Evolutionary conservation across 805 yeast species (phyloP).

Genomic region (Hemisphaericaspora nanyangensis): DNA sequence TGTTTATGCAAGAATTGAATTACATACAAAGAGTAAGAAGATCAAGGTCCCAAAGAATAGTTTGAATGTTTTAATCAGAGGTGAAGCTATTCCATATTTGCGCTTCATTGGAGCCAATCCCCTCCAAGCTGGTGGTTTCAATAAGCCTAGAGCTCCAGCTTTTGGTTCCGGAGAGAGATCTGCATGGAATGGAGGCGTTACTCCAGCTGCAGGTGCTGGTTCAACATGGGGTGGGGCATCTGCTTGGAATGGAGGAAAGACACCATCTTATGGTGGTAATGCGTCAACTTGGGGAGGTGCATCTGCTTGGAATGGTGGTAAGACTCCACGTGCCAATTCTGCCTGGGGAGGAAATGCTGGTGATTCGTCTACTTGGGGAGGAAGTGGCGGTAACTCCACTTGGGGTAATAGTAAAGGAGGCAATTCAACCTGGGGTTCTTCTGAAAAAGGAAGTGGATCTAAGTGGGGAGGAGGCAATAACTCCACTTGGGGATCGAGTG

Average conservation of each 20-base stretch:
- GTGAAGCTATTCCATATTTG: constrained; percentile 71
- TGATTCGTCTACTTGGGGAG: constrained; percentile 23
- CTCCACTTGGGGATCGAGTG: constrained; percentile 19
- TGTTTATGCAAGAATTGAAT: constrained; percentile 83
- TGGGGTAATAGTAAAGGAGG: constrained; percentile 42
- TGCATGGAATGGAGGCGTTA: constrained; percentile 42
- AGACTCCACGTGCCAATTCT: constrained; percentile 38
- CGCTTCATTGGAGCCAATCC: constrained; percentile 60
- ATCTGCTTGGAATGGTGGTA: constrained; percentile 48
- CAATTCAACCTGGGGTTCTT: constrained; percentile 26
- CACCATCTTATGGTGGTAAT: constrained; percentile 24
- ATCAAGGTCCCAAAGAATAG: constrained; percentile 79
- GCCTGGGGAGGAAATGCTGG: constrained; percentile 47
- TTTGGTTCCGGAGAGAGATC: constrained; percentile 46
- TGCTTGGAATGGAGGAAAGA: constrained; percentile 43
- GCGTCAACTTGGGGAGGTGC: constrained; percentile 31
- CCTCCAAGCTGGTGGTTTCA: constrained; percentile 8
- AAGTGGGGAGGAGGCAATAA: constrained; percentile 30
- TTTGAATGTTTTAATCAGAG: constrained; percentile 67
- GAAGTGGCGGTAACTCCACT: constrained; percentile 41
- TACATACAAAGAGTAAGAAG: constrained; percentile 88
- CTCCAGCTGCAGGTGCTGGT: constrained; percentile 23
- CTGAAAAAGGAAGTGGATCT: constrained; percentile 27
- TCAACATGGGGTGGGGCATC: constrained; percentile 37
- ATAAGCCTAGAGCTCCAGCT: constrained; percentile 27